Evolutionary conservation across 257 asterid species (phyloP).

Genomic region (Ocimum tenuiflorum): DNA sequence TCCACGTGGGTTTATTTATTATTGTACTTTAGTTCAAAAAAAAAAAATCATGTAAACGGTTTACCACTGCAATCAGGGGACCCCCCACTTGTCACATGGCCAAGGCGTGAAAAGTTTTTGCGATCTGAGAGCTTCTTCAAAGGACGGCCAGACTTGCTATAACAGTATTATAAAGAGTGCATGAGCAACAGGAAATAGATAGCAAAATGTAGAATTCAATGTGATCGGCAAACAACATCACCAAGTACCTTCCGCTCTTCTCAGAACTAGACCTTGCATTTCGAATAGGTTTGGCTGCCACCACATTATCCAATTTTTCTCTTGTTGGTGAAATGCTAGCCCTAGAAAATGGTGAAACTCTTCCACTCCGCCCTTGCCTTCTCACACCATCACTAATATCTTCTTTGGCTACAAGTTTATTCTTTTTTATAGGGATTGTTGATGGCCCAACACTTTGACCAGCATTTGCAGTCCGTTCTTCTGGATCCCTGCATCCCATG

Average conservation of each 20-base stretch:
- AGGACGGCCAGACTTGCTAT: conserved; percentile 94
- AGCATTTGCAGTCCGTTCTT: conserved; percentile 47
- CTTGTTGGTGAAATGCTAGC: conserved; percentile 69
- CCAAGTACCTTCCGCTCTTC: conserved; percentile 73
- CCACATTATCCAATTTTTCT: conserved; percentile 60
- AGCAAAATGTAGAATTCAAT: conserved; percentile 7
- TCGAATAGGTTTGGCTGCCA: conserved; percentile 60
- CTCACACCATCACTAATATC: conserved; percentile 75
- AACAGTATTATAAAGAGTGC: conserved; percentile 18
- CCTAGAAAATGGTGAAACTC: conserved; percentile 75
- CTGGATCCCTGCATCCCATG: conserved; percentile 41
- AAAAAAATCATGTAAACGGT: not conserved
- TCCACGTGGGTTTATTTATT: too few relatives aligned
- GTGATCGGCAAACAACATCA: conserved; percentile 16
- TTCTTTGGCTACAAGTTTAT: conserved; percentile 57
- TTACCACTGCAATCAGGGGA: conserved; percentile 90
- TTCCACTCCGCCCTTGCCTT: conserved; percentile 88
- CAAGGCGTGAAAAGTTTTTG: conserved; percentile 82
- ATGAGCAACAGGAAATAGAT: conserved; percentile 17
- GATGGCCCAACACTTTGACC: conserved; percentile 50
- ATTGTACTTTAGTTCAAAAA: too few relatives aligned
- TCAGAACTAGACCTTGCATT: conserved; percentile 59
- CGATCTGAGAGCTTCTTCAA: conserved; percentile 78
- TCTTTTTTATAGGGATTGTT: conserved; percentile 47
- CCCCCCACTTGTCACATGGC: conserved; percentile 57